Conservation (phyloP, 2,329 filamentous ascomycete species). For the Penicillium oxalicum region DNA sequence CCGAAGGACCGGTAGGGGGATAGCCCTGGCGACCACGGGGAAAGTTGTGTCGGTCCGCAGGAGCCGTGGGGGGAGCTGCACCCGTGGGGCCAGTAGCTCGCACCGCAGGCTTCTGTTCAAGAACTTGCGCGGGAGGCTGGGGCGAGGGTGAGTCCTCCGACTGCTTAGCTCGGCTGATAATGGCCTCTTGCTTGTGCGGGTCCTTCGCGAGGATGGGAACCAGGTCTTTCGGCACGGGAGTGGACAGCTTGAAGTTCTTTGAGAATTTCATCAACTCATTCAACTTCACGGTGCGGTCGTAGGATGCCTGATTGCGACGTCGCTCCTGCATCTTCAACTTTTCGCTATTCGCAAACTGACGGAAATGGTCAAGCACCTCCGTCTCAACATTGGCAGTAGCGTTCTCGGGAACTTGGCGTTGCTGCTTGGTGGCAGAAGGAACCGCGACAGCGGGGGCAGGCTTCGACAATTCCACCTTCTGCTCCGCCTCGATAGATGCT, state of each 20-base stretch:
- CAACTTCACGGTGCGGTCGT: slow-evolving; percentile 85
- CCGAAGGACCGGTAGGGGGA: slow-evolving; percentile 43
- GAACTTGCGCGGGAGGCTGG: slow-evolving; percentile 41
- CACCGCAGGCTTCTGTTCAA: slow-evolving; percentile 49
- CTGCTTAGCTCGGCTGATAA: slow-evolving; percentile 78
- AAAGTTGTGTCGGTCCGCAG: slow-evolving; percentile 45
- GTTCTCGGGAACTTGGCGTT: slow-evolving; percentile 43
- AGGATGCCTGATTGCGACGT: slow-evolving; percentile 49
- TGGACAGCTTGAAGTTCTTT: slow-evolving; percentile 86
- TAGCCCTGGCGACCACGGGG: slow-evolving; percentile 44
- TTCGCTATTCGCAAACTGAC: slow-evolving; percentile 57
- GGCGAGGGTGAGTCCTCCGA: slow-evolving; percentile 54
- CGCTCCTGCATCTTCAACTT: slow-evolving; percentile 56
- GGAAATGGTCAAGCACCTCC: slow-evolving; percentile 58
- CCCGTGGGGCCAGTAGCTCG: slow-evolving; percentile 41
- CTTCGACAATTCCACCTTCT: slow-evolving; percentile 22
- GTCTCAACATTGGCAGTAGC: slow-evolving; percentile 56
- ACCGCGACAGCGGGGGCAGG: slow-evolving; percentile 42
- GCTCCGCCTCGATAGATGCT: slow-evolving; percentile 20
- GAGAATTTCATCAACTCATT: slow-evolving; percentile 96
- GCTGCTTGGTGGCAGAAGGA: slow-evolving; percentile 26
- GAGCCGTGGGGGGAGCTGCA: slow-evolving; percentile 29
- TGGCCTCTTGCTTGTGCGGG: slow-evolving; percentile 86
- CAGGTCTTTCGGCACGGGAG: slow-evolving; percentile 83
- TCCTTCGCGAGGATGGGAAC: slow-evolving; percentile 96